These are phyloP conservation scores for Colletotrichum lindemuthianum DNA, from an alignment of 2,329 filamentous ascomycete species.

Conservation along the genomic window DNA sequence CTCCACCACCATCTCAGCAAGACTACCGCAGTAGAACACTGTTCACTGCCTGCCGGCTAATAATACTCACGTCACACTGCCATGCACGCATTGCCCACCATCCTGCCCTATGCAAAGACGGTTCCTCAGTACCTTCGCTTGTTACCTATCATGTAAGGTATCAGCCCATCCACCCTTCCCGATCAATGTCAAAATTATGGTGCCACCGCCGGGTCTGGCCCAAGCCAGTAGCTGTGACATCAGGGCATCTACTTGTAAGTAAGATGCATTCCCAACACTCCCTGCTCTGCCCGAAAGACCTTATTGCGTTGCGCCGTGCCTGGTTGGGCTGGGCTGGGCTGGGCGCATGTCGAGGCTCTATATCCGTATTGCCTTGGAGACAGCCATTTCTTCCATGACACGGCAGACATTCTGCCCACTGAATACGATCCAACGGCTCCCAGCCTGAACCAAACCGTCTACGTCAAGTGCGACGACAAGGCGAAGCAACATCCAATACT, in stretches of 20 bases:
- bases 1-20: too few relatives aligned
- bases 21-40: neutral
- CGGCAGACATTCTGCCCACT: conserved; percentile 20
- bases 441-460: conserved; percentile 16
- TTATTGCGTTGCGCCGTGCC: neutral
- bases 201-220: conserved; percentile 8
- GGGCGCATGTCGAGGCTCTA: conserved; percentile 19
- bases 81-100: neutral
- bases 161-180: conserved; percentile 7
- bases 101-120: conserved; percentile 4
- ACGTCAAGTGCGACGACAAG: neutral
- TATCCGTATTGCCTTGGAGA: conserved; percentile 5
- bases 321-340: neutral
- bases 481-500: neutral
- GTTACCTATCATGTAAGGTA: too few relatives aligned
- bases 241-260: conserved; percentile 14
- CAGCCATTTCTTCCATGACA: conserved; percentile 9
- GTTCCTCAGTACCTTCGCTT: conserved; percentile 3
- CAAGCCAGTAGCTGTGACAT: conserved; percentile 15
- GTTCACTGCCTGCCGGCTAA: neutral
- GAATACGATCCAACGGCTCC: conserved; percentile 22
- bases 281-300: neutral
- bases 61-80: neutral
- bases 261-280: neutral
- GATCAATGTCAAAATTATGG: conserved; percentile 9